Evolutionary conservation across 192 early-diverging fungal species (phyloP).

Genomic region (Kappamyces sp.): DNA sequence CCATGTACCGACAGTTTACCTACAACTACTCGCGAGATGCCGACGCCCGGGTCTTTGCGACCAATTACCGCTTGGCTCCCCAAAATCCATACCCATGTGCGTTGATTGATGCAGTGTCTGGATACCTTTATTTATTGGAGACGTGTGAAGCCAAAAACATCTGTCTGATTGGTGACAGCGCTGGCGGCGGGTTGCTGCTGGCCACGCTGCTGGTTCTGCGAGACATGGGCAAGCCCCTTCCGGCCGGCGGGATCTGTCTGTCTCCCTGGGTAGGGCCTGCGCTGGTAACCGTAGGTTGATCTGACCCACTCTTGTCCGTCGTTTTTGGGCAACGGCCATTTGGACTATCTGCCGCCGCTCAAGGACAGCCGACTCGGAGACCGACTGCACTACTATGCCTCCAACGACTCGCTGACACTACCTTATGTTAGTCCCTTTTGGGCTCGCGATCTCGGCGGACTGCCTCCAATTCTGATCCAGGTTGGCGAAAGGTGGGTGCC

Average conservation of each 20-base stretch:
- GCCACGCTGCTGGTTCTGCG: conserved; percentile 7
- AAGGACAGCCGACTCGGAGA: conserved; percentile 7
- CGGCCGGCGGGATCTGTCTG: conserved; percentile 12
- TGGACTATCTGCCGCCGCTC: conserved; percentile 12
- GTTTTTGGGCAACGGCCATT: background rate
- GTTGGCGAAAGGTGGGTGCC: conserved; percentile 9
- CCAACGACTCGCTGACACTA: background rate
- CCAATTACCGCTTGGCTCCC: conserved; percentile 72
- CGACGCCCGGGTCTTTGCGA: conserved; percentile 3
- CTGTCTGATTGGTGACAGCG: conserved; percentile 12
- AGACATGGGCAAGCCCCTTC: conserved; percentile 9
- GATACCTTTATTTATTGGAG: conserved; percentile 45
- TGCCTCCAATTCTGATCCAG: conserved; percentile 11
- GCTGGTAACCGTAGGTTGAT: conserved; percentile 7
- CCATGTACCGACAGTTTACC: conserved; percentile 1
- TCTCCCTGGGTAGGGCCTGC: conserved; percentile 41
- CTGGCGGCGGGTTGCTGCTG: conserved; percentile 11
- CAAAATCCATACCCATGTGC: conserved; percentile 74
- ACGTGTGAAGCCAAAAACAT: conserved; percentile 9
- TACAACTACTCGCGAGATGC: background rate
- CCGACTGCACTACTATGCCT: conserved; percentile 8
- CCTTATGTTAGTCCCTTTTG: conserved; percentile 15
- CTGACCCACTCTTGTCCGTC: conserved; percentile 9
- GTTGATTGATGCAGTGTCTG: conserved; percentile 71
- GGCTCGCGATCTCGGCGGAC: background rate